Percentiles rank a stretch among this genome's conserved stretches.
phyloP scores from a whole-genome alignment of 2,329 filamentous ascomycete genomes.

The Diaporthe amygdali region DNA sequence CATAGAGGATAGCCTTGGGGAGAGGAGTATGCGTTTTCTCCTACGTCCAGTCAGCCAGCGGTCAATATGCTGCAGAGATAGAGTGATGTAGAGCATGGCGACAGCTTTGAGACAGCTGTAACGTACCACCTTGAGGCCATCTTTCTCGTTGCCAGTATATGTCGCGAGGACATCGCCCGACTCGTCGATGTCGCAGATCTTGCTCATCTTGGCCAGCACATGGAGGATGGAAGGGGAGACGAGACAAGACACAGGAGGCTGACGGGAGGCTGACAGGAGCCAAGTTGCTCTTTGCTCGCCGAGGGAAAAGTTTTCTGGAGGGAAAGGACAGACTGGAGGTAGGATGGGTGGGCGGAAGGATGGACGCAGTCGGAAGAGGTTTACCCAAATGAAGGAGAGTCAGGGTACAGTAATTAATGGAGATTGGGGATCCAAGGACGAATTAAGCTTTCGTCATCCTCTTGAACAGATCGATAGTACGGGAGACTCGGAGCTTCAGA shows the following conservation, averaged over 20 bases:
- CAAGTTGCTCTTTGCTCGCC: neutral
- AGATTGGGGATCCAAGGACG: neutral
- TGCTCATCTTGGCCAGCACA: conserved; percentile 32
- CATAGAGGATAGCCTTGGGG: conserved; percentile 58
- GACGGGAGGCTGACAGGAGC: neutral
- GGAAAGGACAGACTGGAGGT: neutral
- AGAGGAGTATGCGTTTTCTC: conserved; percentile 41
- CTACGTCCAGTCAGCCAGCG: conserved; percentile 26
- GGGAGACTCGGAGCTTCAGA: neutral
- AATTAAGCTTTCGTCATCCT: conserved; percentile 10
- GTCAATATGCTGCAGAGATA: neutral
- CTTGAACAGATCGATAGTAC: neutral
- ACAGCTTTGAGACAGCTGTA: neutral
- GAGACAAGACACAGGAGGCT: neutral
- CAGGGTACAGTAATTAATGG: neutral
- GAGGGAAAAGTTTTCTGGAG: neutral
- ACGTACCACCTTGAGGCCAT: conserved; percentile 33
- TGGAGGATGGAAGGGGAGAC: neutral
- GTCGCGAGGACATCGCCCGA: conserved; percentile 43
- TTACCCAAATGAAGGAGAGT: neutral
- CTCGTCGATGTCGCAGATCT: conserved; percentile 42
- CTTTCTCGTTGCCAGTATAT: conserved; percentile 33
- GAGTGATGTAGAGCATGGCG: neutral
- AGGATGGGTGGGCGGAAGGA: neutral
- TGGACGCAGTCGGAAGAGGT: neutral